Evolutionary conservation across 495 filamentous ascomycete genomes (phyloP).

Genomic region (Cercophora scortea): DNA sequence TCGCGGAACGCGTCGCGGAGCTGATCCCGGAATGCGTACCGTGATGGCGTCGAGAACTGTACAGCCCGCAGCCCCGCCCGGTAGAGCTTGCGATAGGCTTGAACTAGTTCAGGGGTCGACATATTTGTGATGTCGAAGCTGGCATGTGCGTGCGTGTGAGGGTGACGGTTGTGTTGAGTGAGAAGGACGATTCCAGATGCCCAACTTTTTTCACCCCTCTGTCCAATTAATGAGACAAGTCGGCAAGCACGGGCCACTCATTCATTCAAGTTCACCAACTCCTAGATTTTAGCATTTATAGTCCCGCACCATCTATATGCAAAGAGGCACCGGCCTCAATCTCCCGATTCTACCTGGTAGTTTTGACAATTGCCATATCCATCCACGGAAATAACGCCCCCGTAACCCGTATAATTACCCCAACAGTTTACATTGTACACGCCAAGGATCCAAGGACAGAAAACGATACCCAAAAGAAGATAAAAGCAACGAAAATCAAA

Average conservation of each 20-base stretch:
- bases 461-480: no score
- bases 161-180: not conserved
- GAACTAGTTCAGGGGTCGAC: constrained; percentile 40
- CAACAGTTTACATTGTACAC: no score
- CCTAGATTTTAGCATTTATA: not conserved
- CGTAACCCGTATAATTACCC: no score
- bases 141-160: not conserved
- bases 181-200: not conserved
- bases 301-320: not conserved
- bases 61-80: constrained; percentile 67
- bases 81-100: constrained; percentile 75
- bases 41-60: constrained; percentile 70
- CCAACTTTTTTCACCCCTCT: no score
- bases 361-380: no score
- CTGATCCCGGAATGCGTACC: constrained; percentile 54
- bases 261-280: no score
- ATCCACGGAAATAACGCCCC: no score
- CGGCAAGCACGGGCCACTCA: no score
- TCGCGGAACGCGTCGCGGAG: constrained; percentile 68
- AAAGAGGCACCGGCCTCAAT: no score
- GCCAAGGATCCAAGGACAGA: no score
- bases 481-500: not conserved
- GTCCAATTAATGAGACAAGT: no score
- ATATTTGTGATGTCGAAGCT: not conserved
- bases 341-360: no score